A percentile compares a stretch with the other conserved stretches of the same genome.
Evolutionary conservation across 257 asterid genomes (phyloP).

Genomic region (Nemophila menziesii): DNA sequence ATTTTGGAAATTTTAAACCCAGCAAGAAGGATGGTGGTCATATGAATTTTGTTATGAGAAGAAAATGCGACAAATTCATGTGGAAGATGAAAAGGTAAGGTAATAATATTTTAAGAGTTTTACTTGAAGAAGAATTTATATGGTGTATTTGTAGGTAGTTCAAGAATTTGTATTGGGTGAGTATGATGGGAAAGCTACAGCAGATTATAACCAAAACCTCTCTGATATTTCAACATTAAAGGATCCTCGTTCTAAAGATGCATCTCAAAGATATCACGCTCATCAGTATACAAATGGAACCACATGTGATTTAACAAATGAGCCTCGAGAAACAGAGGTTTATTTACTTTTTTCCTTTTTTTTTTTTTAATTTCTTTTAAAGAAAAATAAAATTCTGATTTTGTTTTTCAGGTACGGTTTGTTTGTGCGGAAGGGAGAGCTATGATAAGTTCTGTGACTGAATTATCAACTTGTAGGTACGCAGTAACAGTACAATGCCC

Average conservation of each 20-base stretch:
- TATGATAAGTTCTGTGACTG: conserved; percentile 87
- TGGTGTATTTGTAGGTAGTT: conserved; percentile 64
- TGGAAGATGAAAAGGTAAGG: conserved; percentile 85
- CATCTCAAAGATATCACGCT: conserved; percentile 98
- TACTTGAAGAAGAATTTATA: no score
- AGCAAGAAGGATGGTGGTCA: conserved; percentile 99
- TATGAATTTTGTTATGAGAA: conserved; percentile 87
- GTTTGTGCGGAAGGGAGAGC: conserved; percentile 93
- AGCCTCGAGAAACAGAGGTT: conserved; percentile 94
- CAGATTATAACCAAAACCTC: conserved; percentile 58
- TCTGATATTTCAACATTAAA: conserved; percentile 73
- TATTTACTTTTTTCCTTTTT: conserved; percentile 4
- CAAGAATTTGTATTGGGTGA: conserved; percentile 88
- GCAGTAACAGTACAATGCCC: conserved; percentile 96
- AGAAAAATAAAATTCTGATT: no score
- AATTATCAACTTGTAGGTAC: conserved; percentile 91
- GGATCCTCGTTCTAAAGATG: conserved; percentile 98
- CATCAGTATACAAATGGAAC: conserved; percentile 87
- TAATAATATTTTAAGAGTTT: no score
- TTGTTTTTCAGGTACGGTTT: conserved; percentile 73
- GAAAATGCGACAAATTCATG: conserved; percentile 71
- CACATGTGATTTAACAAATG: conserved; percentile 75
- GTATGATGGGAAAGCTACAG: conserved; percentile 77
- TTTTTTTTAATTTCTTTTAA: conserved; percentile 9
- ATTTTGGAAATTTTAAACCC: conserved; percentile 22